Evolutionary conservation across 1,284 basidiomycete genomes (phyloP).

Genomic region (Cryptococcus maquisensis): DNA sequence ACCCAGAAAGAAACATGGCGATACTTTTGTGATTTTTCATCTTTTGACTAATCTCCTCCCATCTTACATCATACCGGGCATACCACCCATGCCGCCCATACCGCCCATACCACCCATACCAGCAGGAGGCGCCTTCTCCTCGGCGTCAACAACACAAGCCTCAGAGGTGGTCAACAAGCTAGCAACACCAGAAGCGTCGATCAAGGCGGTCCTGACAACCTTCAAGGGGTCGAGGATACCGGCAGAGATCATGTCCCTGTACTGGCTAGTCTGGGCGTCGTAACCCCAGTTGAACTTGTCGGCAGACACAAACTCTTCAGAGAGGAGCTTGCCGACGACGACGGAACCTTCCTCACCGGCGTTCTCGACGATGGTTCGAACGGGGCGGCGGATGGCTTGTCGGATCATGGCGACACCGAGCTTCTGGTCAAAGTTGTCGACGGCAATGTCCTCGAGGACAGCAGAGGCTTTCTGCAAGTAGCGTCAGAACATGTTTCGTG

Average conservation of each 20-base stretch:
- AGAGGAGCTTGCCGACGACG: slow-evolving; percentile 78
- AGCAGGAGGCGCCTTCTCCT: slow-evolving; percentile 65
- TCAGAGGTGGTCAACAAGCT: slow-evolving; percentile 90
- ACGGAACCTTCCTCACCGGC: slow-evolving; percentile 93
- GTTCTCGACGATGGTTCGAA: slow-evolving; percentile 87
- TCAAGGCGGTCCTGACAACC: slow-evolving; percentile 86
- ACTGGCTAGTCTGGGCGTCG: slow-evolving; percentile 86
- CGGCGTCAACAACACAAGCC: slow-evolving; percentile 86
- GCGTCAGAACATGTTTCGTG: background rate
- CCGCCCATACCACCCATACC: slow-evolving; percentile 51
- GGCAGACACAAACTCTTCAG: slow-evolving; percentile 34
- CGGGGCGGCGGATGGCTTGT: slow-evolving; percentile 75
- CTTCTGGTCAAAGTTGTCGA: slow-evolving; percentile 95
- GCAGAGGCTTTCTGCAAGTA: slow-evolving; percentile 78
- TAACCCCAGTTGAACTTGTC: slow-evolving; percentile 79
- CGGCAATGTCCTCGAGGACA: slow-evolving; percentile 70
- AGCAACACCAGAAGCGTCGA: slow-evolving; percentile 79
- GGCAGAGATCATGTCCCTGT: slow-evolving; percentile 86
- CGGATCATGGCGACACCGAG: slow-evolving; percentile 92
- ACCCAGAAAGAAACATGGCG: background rate
- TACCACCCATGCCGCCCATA: slow-evolving; percentile 49
- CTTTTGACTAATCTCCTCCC: background rate
- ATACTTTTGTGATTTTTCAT: slow-evolving; percentile 1
- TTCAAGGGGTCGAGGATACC: slow-evolving; percentile 94
- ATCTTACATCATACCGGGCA: slow-evolving; percentile 57